Evolutionary conservation across 1,284 basidiomycete genomes (phyloP), one percentile per base, ranked within the genome.

Genomic region (Trametes hirsuta): DNA sequence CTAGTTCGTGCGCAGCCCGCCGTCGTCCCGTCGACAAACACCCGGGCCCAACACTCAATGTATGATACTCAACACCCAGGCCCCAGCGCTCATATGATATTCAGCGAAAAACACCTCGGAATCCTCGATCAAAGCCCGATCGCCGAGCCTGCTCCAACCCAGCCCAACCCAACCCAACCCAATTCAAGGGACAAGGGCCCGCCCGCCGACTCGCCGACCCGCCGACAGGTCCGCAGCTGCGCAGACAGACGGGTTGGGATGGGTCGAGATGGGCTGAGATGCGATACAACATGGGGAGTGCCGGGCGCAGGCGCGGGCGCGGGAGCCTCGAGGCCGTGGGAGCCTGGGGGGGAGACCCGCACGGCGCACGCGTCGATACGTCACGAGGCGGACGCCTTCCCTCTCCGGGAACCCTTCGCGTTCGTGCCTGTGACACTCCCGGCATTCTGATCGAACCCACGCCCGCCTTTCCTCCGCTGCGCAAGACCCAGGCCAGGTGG

Each of bases 311-410:
- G 30, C 30, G 30, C 30, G 30, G 30, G 30, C 30, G 30, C 30
- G 30, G 36, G 48, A 50, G 48, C 21, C 48, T 50, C 48, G 48
- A 50, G 48, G 48, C 48, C 36, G 48, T 50, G 48, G 48, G 48
- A 50, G 48, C 18, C 18, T 18, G 18, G 18, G 18, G 18, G 18
- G 18, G 18, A 18, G 18, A 18, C 18, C 18, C 18, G 18, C 18
- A 30, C 30, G 30, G n/a, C n/a, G 30, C 30, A 30, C 30, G 30
- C 10, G 35, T 34, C 35, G 47, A 46, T 50, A 50, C 48, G 48
- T 50, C 48, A 50, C 48, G 48, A 50, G 48, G 48, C 36, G 15
- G 48, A 35, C 36, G 11, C 15, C 12, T 22, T 30, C 30, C 30
- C 30, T 30, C 8, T 30, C 30, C 8, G 30, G 30, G 30, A 30